phyloP scores from a whole-genome alignment of 352 stramenopile genomes.

The Pythium diclinum region DNA sequence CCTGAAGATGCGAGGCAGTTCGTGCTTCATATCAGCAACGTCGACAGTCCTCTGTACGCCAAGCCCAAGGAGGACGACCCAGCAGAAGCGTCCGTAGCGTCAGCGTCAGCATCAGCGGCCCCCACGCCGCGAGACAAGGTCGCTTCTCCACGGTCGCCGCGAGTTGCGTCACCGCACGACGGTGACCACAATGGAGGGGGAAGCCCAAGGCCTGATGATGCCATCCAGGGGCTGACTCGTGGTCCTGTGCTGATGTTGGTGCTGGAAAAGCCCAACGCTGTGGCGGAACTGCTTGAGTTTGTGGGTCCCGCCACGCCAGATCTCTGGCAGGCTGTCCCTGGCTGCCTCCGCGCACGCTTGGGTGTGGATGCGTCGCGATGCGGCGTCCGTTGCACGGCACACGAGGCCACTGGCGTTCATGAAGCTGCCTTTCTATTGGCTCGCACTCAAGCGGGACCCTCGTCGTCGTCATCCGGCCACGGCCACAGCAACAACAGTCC shows the following conservation, averaged over 20 bases:
- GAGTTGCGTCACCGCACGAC: not conserved
- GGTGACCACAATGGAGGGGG: constrained; percentile 4
- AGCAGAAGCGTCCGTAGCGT: not conserved
- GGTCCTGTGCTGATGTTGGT: constrained; percentile 47
- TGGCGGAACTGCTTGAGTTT: constrained; percentile 52
- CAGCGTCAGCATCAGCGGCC: not conserved
- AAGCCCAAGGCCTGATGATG: constrained; percentile 26
- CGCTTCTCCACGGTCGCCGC: constrained; percentile 4
- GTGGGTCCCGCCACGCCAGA: constrained; percentile 36
- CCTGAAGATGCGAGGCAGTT: constrained; percentile 39
- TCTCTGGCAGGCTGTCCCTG: constrained; percentile 22
- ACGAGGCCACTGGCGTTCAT: constrained; percentile 32
- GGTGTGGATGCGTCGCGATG: constrained; percentile 34
- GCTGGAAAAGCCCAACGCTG: constrained; percentile 43
- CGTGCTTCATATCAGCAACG: constrained; percentile 37
- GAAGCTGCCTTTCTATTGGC: constrained; percentile 47
- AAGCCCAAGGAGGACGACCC: not conserved
- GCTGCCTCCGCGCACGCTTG: constrained; percentile 42
- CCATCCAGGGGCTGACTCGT: constrained; percentile 26
- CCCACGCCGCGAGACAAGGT: constrained; percentile 2
- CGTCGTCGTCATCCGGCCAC: not conserved
- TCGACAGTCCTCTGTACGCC: constrained; percentile 25
- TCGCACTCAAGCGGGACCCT: constrained; percentile 15
- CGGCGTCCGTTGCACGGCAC: constrained; percentile 40
- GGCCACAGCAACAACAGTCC: not conserved